phyloP scores from a whole-genome alignment of 139 green algal genomes.

The Dunaliella primolecta region DNA sequence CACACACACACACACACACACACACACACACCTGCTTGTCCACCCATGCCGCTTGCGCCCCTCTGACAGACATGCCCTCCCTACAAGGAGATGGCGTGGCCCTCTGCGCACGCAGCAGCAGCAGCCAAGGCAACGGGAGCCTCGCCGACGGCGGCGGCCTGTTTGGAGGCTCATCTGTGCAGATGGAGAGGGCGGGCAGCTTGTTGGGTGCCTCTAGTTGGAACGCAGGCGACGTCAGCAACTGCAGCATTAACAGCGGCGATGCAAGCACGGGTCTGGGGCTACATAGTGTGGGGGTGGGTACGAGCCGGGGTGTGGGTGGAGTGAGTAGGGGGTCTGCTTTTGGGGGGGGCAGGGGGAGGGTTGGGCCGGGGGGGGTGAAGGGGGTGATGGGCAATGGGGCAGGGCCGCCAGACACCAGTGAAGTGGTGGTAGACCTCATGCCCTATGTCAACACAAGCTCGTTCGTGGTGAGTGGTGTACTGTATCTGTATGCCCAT shows the following conservation, averaged over 20 bases:
- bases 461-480: slow-evolving; percentile 45
- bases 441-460: slow-evolving; percentile 78
- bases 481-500: too few relatives aligned
- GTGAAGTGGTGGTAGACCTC: slow-evolving; percentile 61
- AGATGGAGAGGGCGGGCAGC: slow-evolving; percentile 16
- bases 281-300: background rate
- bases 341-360: background rate
- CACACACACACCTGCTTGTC: too few relatives aligned
- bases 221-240: background rate
- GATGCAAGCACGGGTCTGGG: background rate
- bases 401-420: background rate
- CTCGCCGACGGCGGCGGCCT: too few relatives aligned
- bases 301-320: background rate
- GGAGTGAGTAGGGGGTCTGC: background rate
- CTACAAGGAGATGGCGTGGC: too few relatives aligned
- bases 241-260: too few relatives aligned
- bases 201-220: background rate
- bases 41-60: too few relatives aligned
- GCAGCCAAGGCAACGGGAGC: too few relatives aligned
- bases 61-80: too few relatives aligned
- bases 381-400: background rate
- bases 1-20: too few relatives aligned
- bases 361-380: background rate
- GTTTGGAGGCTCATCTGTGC: too few relatives aligned
- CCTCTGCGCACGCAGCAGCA: too few relatives aligned